Evolutionary conservation across 352 stramenopile species (phyloP).

Genomic region (Globisporangium emineosum): DNA sequence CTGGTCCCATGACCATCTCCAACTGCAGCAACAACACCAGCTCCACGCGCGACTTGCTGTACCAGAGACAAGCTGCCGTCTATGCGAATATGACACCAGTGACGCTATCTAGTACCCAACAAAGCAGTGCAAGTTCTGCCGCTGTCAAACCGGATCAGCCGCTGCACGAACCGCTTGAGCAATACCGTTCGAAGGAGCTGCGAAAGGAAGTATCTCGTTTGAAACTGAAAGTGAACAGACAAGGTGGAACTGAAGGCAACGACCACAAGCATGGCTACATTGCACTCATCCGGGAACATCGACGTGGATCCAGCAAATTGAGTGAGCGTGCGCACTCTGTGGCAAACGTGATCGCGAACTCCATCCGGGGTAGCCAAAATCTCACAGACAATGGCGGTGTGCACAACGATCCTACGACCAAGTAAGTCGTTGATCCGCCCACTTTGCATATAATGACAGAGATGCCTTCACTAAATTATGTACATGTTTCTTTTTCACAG

Average conservation of each 20-base stretch:
- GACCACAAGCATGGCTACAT: conserved; percentile 43
- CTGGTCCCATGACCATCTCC: not conserved
- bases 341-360: not conserved
- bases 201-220: conserved; percentile 33
- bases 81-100: not conserved
- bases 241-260: conserved; percentile 22
- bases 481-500: not conserved
- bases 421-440: conserved; percentile 7
- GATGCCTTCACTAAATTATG: not conserved
- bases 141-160: not conserved
- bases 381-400: not conserved
- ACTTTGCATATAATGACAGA: not conserved
- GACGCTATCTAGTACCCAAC: not conserved
- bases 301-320: not conserved
- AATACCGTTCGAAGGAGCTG: conserved; percentile 29
- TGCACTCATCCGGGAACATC: conserved; percentile 25
- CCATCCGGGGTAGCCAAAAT: not conserved
- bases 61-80: not conserved
- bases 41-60: not conserved
- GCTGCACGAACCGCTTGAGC: conserved; percentile 34
- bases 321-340: not conserved
- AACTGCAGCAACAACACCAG: not conserved
- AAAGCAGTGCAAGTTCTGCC: not conserved
- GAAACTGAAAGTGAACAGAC: conserved; percentile 29
- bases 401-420: conserved; percentile 3